phyloP scores from a whole-genome alignment of 441 rosid genomes.

The Bruguiera hainesii region DNA sequence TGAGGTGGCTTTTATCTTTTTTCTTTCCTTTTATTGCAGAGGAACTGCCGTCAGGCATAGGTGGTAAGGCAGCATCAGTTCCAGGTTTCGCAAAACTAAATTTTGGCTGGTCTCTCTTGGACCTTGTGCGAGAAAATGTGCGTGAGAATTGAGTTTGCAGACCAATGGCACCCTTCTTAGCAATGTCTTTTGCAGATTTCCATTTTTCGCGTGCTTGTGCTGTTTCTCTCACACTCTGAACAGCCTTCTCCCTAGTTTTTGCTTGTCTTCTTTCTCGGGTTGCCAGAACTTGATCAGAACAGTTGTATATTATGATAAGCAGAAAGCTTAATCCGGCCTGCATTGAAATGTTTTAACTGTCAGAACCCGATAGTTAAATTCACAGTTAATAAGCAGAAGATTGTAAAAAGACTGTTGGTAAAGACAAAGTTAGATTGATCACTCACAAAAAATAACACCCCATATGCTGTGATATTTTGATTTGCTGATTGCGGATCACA shows the following conservation, averaged over 20 bases:
- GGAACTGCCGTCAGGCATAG: conserved; percentile 34
- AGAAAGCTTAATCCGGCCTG: conserved; percentile 75
- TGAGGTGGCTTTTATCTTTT: conserved; percentile 57
- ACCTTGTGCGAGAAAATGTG: conserved; percentile 73
- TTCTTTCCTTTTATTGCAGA: conserved; percentile 46
- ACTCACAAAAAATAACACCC: conserved; percentile 86
- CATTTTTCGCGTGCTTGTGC: conserved; percentile 78
- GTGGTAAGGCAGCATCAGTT: conserved; percentile 46
- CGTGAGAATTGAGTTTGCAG: conserved; percentile 69
- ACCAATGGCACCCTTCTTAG: conserved; percentile 65
- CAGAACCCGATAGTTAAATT: conserved; percentile 4
- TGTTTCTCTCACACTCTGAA: conserved; percentile 71
- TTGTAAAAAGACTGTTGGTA: background rate
- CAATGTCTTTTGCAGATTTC: conserved; percentile 87
- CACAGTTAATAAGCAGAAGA: background rate
- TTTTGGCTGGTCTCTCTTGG: conserved; percentile 40
- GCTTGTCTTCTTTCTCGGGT: conserved; percentile 85
- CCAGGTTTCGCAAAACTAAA: conserved; percentile 47
- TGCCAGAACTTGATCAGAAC: conserved; percentile 92
- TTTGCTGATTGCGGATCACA: conserved; percentile 71
- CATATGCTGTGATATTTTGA: conserved; percentile 88
- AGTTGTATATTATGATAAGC: conserved; percentile 79
- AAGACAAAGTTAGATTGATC: conserved; percentile 12
- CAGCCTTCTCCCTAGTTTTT: conserved; percentile 79
- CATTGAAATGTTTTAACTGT: conserved; percentile 24